Evolutionary conservation across 1,284 basidiomycete species (phyloP).

Genomic region (Naganishia albida): DNA sequence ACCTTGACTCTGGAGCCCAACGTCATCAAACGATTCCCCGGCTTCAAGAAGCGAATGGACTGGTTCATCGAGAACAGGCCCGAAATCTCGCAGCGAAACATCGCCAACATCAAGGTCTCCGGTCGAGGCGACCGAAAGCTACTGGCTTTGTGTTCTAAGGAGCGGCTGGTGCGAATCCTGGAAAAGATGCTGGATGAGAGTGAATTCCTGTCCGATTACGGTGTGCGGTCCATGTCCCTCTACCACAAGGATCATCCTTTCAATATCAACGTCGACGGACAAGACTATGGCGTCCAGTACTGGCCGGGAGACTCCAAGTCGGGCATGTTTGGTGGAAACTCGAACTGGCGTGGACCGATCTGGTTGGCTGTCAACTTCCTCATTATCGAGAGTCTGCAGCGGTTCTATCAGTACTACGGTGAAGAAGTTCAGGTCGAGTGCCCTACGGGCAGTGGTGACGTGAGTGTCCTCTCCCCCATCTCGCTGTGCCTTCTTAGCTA

Average conservation of each 20-base stretch:
- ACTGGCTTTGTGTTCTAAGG: conserved; percentile 87
- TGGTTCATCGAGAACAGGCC: conserved; percentile 96
- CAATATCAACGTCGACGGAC: conserved; percentile 89
- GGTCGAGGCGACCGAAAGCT: conserved; percentile 85
- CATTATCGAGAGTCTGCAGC: conserved; percentile 82
- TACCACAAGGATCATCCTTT: conserved; percentile 89
- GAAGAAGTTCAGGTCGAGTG: conserved; percentile 87
- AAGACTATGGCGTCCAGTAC: conserved; percentile 88
- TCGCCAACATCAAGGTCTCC: conserved; percentile 88
- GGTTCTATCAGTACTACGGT: conserved; percentile 96
- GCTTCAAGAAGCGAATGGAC: conserved; percentile 97
- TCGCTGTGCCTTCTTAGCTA: background rate
- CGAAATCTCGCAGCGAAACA: conserved; percentile 82
- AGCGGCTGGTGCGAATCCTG: conserved; percentile 80
- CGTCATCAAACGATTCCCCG: conserved; percentile 85
- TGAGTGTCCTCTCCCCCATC: conserved; percentile 35
- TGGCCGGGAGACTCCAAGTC: conserved; percentile 97
- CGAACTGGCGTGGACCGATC: conserved; percentile 85
- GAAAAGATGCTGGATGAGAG: conserved; percentile 96
- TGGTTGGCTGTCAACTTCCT: conserved; percentile 95
- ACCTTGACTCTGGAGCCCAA: conserved; percentile 90
- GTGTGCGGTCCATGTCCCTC: conserved; percentile 91
- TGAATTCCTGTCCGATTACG: conserved; percentile 93
- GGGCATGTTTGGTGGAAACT: conserved; percentile 98
- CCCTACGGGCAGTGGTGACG: conserved; percentile 88